Evolutionary conservation across 768 basidiomycete species (phyloP), one percentile per base, ranked within the genome.

Genomic region (Tulasnella sp.): DNA sequence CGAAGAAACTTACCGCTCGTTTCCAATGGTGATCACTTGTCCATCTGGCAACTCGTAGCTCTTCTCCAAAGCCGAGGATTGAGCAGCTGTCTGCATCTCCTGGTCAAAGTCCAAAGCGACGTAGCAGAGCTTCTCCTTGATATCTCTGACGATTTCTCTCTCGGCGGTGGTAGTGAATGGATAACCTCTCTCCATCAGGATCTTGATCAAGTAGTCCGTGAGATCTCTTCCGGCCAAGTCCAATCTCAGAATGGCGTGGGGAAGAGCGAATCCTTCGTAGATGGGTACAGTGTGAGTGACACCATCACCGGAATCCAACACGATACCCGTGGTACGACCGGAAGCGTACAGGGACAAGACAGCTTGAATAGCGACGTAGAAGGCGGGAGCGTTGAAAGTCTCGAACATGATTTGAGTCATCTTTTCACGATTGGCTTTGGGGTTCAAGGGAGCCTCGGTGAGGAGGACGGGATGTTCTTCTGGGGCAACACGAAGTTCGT

Each of bases 201-300:
- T 79, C 72, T 88, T 87, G 74, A 82, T 76, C 59, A 90, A 67
- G 65, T 70, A 80, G 53, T 81, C 80, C 55, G 91, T 93, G 64
- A 95, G 67, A 65, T 95, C 91, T 66, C 91, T 83, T 56, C 91
- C 91, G 54, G 91, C 84, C 61, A 89, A 74, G 67, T 95, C 91
- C 57, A 95, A 74, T 69, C 91, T 82, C 51, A 81, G 77, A 64
- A 95, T 92, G 59, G 91, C 88, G 65, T 95, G 91, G 39, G 89
- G 89, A 39, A 95, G 76, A 37, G 84, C 69, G 72, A 89, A 93
- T 68, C 79, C 91, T 67, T 95, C 91, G 70, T 93, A 95, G 63
- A 95, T 93, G 57, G 91, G 91, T 31, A 95, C 91, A 25, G 86
- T 89, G 76, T 95, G 90, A 49, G 85, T 81, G 56, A 93, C 90